These are phyloP conservation scores for Allantophomopsis cytisporea DNA, from an alignment of 2,329 filamentous ascomycete genomes.

Conservation along the genomic window DNA sequence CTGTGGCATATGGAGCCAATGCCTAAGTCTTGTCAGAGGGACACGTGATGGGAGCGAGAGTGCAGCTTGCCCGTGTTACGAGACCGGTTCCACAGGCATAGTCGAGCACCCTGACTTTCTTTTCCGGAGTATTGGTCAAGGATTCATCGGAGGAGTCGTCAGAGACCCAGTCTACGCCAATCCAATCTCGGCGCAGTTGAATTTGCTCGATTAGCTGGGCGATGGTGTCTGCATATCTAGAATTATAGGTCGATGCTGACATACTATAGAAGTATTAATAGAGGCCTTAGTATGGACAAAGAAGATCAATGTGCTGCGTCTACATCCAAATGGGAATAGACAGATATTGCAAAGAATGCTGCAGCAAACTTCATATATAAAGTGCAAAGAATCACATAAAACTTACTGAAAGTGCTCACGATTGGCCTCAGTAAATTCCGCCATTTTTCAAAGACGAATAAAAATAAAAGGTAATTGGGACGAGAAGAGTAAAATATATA, in stretches of 20 bases:
- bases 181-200: slow-evolving; percentile 38
- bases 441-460: slow-evolving; percentile 5
- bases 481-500: neutral
- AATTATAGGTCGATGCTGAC: slow-evolving; percentile 40
- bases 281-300: neutral
- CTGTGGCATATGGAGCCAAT: slow-evolving; percentile 45
- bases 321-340: no score
- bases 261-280: slow-evolving; percentile 2
- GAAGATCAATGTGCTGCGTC: neutral
- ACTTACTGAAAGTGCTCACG: slow-evolving; percentile 25
- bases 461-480: no score
- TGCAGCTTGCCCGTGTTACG: slow-evolving; percentile 41
- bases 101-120: slow-evolving; percentile 45
- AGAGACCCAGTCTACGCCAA: slow-evolving; percentile 41
- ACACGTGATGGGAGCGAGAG: neutral
- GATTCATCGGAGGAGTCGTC: slow-evolving; percentile 21
- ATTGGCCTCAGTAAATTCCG: slow-evolving; percentile 22
- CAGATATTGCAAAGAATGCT: neutral
- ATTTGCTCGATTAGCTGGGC: slow-evolving; percentile 40
- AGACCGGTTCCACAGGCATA: slow-evolving; percentile 65
- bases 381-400: neutral
- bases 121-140: slow-evolving; percentile 9
- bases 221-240: slow-evolving; percentile 37
- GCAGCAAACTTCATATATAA: no score
- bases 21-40: slow-evolving; percentile 25